Conservation (phyloP, 805 yeast genomes). For the Ascoidea rubescens region DNA sequence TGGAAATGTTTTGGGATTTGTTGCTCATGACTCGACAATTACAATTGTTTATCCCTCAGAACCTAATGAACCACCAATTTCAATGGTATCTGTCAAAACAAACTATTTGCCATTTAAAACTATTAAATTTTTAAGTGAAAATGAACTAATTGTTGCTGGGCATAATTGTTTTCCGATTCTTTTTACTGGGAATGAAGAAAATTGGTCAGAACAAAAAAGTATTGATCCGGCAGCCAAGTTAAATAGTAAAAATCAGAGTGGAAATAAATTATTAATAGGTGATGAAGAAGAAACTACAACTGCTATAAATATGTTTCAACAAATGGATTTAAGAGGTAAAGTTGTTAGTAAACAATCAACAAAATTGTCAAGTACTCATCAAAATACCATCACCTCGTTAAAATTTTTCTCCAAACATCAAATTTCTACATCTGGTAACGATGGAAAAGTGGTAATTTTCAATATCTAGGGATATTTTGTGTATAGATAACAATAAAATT, state of each 20-base stretch:
- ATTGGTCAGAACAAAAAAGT: slow-evolving; percentile 50
- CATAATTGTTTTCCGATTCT: slow-evolving; percentile 85
- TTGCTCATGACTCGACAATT: slow-evolving; percentile 77
- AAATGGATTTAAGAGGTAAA: slow-evolving; percentile 88
- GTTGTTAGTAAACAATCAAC: slow-evolving; percentile 29
- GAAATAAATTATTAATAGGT: slow-evolving; percentile 22
- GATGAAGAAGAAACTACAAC: slow-evolving; percentile 45
- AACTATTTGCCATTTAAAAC: slow-evolving; percentile 71
- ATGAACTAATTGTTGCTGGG: slow-evolving; percentile 74
- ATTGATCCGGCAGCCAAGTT: slow-evolving; percentile 30
- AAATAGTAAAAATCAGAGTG: slow-evolving; percentile 13
- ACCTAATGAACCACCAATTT: slow-evolving; percentile 42
- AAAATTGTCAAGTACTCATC: slow-evolving; percentile 67
- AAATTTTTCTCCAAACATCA: slow-evolving; percentile 34
- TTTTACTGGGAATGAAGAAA: slow-evolving; percentile 51
- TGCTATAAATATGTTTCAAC: slow-evolving; percentile 88
- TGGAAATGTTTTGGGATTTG: slow-evolving; percentile 69
- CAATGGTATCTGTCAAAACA: slow-evolving; percentile 45
- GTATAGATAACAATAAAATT: background rate
- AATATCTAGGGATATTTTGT: slow-evolving; percentile 21
- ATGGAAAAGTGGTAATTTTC: slow-evolving; percentile 83
- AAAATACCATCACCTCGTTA: slow-evolving; percentile 71
- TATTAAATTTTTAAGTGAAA: slow-evolving; percentile 52
- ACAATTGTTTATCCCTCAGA: slow-evolving; percentile 55
- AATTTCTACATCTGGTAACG: slow-evolving; percentile 73